These are phyloP conservation scores for Astrephomene gubernaculifera DNA, from an alignment of 139 green algal genomes.

Conservation along the genomic window DNA sequence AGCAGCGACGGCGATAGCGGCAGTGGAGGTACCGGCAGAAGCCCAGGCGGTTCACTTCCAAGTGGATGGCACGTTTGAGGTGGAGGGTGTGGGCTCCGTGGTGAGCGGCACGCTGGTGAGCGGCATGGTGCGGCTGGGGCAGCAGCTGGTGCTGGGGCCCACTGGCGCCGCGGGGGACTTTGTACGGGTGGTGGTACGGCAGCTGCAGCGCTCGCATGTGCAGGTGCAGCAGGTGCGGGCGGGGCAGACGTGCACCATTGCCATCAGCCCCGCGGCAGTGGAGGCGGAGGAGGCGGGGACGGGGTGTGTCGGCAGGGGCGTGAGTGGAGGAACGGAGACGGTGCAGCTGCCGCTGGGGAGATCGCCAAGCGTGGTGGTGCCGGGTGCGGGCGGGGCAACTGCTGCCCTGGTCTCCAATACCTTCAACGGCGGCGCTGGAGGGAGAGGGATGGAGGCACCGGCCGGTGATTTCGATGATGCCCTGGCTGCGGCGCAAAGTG, in stretches of 20 bases:
- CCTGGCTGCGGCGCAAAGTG: constrained; percentile 27
- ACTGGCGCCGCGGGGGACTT: constrained; percentile 71
- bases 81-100: constrained; percentile 81
- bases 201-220: constrained; percentile 81
- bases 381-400: neutral
- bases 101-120: constrained; percentile 80
- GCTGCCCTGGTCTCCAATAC: neutral
- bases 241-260: constrained; percentile 75
- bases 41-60: constrained; percentile 71
- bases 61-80: constrained; percentile 82
- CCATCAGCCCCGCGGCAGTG: constrained; percentile 24
- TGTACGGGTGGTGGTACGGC: constrained; percentile 62
- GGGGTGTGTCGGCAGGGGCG: too few relatives aligned
- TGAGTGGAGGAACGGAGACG: too few relatives aligned
- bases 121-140: constrained; percentile 67
- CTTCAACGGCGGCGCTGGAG: neutral
- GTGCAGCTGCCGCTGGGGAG: constrained; percentile 9
- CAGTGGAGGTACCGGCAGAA: too few relatives aligned
- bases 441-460: neutral
- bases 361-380: constrained; percentile 5
- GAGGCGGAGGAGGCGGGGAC: neutral
- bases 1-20: too few relatives aligned
- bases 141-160: constrained; percentile 78
- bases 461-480: neutral
- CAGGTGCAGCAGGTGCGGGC: constrained; percentile 68